phyloP scores from a whole-genome alignment of 208 protist species.

The Herpetomonas samuelpessoai region DNA sequence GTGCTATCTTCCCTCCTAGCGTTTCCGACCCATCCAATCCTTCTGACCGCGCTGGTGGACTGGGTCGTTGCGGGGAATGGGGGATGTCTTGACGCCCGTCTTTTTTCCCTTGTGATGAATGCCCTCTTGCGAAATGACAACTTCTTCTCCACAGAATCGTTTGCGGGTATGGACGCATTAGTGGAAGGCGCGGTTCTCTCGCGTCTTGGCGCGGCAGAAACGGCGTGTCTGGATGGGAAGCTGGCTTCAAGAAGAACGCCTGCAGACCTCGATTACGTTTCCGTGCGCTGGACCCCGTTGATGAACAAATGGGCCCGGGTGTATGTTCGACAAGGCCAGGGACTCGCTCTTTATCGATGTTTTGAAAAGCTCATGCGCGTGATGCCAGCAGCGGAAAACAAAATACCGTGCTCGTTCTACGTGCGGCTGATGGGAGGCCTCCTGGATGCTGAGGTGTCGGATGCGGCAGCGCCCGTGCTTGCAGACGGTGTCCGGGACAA shows the following conservation, averaged over 20 bases:
- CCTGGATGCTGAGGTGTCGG: conserved; percentile 26
- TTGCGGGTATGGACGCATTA: conserved; percentile 49
- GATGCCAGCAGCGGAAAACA: conserved; percentile 44
- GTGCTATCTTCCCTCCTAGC: conserved; percentile 5
- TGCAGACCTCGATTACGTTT: conserved; percentile 58
- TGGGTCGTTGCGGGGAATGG: conserved; percentile 16
- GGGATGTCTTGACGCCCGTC: conserved; percentile 11
- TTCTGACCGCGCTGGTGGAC: conserved; percentile 24
- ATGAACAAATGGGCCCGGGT: conserved; percentile 73
- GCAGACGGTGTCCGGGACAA: too few species aligned
- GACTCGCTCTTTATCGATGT: conserved; percentile 33
- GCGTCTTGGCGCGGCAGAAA: conserved; percentile 9
- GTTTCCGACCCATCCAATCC: conserved; percentile 1
- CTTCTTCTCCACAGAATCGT: conserved; percentile 49
- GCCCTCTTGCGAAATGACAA: conserved; percentile 68
- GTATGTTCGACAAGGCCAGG: conserved; percentile 52
- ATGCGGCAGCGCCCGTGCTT: too few species aligned
- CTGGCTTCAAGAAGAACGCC: too few species aligned
- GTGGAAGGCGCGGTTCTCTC: conserved; percentile 25
- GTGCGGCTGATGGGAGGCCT: conserved; percentile 63
- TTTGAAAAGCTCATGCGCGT: conserved; percentile 30
- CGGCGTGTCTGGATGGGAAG: too few species aligned
- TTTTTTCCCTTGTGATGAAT: conserved; percentile 32
- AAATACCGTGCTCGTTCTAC: conserved; percentile 56
- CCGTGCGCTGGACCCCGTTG: conserved; percentile 69